Base-by-base conservation (phyloP, 805 yeast species). In the Barnettozyma salicaria region DNA sequence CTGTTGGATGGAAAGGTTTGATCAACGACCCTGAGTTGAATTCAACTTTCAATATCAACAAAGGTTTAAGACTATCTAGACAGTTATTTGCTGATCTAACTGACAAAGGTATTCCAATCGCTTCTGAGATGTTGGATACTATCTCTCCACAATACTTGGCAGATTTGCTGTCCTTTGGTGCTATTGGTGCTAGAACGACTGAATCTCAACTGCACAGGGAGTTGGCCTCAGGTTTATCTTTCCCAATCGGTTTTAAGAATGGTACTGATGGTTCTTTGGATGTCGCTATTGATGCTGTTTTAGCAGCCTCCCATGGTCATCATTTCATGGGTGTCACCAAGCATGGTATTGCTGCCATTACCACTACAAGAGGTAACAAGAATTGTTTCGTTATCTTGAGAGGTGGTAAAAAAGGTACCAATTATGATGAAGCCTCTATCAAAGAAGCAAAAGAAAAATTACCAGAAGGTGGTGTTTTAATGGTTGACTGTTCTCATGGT, bases 401-500 rank as follows among this genome's bases (percentile, higher is more conserved):
- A 70, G 98, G 98, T 53, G 97, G 97, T 63, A 87, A 81, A 65
- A 73, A 76, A 57, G 92, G 95, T 44, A 87, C 98, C 37, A 92
- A 92, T 68, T 92, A 77, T 69, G 97, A 88, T 60, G 82, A 76
- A 47, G 74, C 67, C 40, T 74, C 83, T n/a, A 86, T 92, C 27
- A 68, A 72, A 28, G 80, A 71, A 27, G 92, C 94, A 46, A 81
- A 87, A 67, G 68, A 60, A 22, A 74, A 75, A 58, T 74, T 86
- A 51, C 63, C 65, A 53, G 56, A 51, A 13, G 60, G 55, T 27
- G 69, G 72, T 39, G 69, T 65, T 35, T 62, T 87, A 53, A 92
- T 92, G 98, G 83, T 92, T 44, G 98, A 92, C 67, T 92, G 96
- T 67, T 89, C 97, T 32, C 98, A 92, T 65, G 98, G 96, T 54